Percentiles rank a stretch among this genome's conserved stretches.
Evolutionary conservation across 2,329 filamentous ascomycete genomes (phyloP).

Genomic region (Fusarium udum): DNA sequence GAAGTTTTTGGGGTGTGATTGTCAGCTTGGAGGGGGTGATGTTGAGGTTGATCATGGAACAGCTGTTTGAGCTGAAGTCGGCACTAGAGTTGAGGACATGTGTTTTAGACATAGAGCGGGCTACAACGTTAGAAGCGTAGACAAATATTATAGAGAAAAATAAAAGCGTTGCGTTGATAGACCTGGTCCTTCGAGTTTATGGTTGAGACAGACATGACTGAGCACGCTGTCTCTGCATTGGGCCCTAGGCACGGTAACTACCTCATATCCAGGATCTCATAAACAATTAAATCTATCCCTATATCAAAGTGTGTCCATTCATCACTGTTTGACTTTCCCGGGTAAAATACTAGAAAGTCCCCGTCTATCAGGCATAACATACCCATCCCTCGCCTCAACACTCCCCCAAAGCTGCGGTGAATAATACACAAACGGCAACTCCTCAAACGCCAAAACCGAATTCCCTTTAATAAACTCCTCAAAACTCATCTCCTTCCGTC

Average conservation of each 20-base stretch:
- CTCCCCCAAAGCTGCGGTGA: constrained; percentile 44
- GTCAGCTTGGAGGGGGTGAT: constrained; percentile 46
- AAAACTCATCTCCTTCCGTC: constrained; percentile 5
- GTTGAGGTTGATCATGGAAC: constrained; percentile 23
- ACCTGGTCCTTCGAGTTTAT: background rate
- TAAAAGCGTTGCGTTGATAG: background rate
- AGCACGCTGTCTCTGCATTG: background rate
- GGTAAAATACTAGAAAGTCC: constrained; percentile 28
- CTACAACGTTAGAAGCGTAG: background rate
- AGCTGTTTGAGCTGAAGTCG: constrained; percentile 1
- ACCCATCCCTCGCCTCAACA: constrained; percentile 35
- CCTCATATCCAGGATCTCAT: rapidly evolving
- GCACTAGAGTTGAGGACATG: background rate
- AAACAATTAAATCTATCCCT: rapidly evolving
- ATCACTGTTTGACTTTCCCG: background rate
- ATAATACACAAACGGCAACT: constrained; percentile 43
- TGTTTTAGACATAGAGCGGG: background rate
- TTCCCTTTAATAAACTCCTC: constrained; percentile 32
- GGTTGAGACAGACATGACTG: background rate
- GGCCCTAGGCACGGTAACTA: background rate
- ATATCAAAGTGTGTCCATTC: rapidly evolving
- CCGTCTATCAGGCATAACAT: constrained; percentile 40
- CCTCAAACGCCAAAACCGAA: constrained; percentile 40
- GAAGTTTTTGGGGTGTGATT: constrained; percentile 70
- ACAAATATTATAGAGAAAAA: background rate